phyloP scores from a whole-genome alignment of 805 yeast species.

The Trichomonascus vanleenenianus region DNA sequence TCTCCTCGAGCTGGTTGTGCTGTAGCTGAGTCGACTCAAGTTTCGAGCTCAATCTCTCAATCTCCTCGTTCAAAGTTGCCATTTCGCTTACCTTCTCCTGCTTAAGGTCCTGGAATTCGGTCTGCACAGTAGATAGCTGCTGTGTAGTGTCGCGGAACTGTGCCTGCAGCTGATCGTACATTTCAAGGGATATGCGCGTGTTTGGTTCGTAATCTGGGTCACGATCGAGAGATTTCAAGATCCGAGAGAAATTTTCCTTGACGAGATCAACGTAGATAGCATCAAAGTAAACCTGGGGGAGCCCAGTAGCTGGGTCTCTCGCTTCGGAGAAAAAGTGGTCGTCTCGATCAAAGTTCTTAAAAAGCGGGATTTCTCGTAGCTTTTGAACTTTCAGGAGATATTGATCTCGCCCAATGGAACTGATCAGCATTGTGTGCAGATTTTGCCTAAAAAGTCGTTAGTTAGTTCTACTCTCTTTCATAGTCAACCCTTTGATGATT shows the following conservation, averaged over 20 bases:
- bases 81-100: conserved; percentile 15
- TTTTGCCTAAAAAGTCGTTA: conserved; percentile 38
- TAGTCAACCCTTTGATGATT: too few relatives aligned
- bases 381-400: conserved; percentile 66
- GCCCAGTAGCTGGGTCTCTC: conserved; percentile 62
- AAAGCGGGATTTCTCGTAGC: conserved; percentile 51
- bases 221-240: conserved; percentile 61
- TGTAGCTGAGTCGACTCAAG: conserved; percentile 17
- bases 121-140: conserved; percentile 16
- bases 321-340: conserved; percentile 42
- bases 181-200: conserved; percentile 55
- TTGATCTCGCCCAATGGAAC: conserved; percentile 73
- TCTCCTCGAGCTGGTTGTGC: not conserved
- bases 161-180: conserved; percentile 34
- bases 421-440: conserved; percentile 53
- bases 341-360: conserved; percentile 50
- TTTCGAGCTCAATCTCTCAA: conserved; percentile 21
- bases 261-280: conserved; percentile 54
- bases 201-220: conserved; percentile 71
- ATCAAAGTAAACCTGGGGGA: conserved; percentile 77
- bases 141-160: conserved; percentile 18
- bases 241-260: conserved; percentile 60
- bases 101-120: conserved; percentile 25
- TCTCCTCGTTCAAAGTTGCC: conserved; percentile 21
- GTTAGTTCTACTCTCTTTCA: not conserved